phyloP scores from a whole-genome alignment of 306 rosid genomes.

The Citrullus colocynthis region DNA sequence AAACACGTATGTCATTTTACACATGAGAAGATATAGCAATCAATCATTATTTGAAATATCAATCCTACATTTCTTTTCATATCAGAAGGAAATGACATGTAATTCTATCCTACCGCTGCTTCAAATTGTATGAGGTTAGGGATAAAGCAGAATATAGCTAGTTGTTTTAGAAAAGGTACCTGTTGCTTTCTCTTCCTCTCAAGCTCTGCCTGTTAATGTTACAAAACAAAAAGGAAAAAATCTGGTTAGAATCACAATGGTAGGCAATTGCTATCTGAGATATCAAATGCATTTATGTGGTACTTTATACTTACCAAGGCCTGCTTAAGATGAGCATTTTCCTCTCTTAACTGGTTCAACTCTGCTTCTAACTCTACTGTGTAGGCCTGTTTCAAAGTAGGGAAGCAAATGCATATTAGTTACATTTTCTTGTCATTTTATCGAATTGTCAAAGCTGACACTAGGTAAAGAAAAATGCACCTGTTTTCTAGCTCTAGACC shows the following conservation, averaged over 20 bases:
- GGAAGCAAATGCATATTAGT: neutral
- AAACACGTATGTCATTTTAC: too few relatives aligned
- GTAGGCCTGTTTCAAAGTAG: conserved; percentile 45
- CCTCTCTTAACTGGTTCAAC: conserved; percentile 58
- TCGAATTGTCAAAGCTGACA: neutral
- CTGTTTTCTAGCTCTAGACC: conserved; percentile 98
- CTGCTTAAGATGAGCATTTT: conserved; percentile 58
- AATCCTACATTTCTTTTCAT: neutral
- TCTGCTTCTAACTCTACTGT: conserved; percentile 88
- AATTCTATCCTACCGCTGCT: neutral
- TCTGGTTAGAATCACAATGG: neutral
- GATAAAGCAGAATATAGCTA: neutral
- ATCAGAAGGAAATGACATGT: neutral
- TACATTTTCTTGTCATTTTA: neutral
- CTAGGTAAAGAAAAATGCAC: conserved; percentile 19
- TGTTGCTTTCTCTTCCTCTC: conserved; percentile 65
- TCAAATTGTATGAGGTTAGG: neutral
- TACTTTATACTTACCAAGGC: conserved; percentile 41
- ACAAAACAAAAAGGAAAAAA: neutral
- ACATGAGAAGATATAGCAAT: neutral
- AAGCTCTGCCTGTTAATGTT: conserved; percentile 39
- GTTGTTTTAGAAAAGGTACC: conserved; percentile 21
- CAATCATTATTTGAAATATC: neutral
- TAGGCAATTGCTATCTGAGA: neutral
- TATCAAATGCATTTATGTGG: neutral